These are phyloP conservation scores for Powellomyces hirtus DNA, from an alignment of 192 early-diverging fungal genomes.

Conservation along the genomic window DNA sequence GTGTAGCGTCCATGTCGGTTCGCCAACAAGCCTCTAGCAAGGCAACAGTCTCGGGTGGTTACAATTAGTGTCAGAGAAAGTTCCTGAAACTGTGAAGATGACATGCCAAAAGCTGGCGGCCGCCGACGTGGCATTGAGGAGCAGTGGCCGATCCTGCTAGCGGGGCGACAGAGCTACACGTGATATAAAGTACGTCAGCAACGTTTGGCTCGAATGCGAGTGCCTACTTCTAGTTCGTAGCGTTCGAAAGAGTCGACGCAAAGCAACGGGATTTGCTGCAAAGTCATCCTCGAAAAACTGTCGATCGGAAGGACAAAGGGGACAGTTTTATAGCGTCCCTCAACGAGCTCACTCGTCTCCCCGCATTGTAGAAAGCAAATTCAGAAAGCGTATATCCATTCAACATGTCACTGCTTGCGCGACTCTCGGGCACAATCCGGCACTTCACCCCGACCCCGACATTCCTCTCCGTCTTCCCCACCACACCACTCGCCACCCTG, in stretches of 20 bases:
- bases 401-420: not conserved
- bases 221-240: not conserved
- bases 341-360: not conserved
- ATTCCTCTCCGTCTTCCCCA: not conserved
- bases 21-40: not conserved
- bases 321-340: not conserved
- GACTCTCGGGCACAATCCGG: too few species aligned
- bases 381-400: not conserved
- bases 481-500: not conserved
- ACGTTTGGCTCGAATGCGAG: not conserved
- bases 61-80: not conserved
- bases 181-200: not conserved
- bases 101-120: not conserved
- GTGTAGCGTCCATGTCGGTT: constrained; percentile 25
- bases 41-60: not conserved
- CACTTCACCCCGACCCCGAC: too few species aligned
- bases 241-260: not conserved
- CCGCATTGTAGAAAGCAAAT: not conserved
- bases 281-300: not conserved
- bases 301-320: not conserved
- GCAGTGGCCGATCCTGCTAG: not conserved
- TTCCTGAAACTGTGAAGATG: too few species aligned
- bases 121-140: not conserved
- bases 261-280: not conserved
- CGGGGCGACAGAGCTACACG: too few species aligned